Percentiles rank a stretch among this genome's conserved stretches.
phyloP scores from a whole-genome alignment of 129 eudicot species.

The Helichrysum umbraculigerum region DNA sequence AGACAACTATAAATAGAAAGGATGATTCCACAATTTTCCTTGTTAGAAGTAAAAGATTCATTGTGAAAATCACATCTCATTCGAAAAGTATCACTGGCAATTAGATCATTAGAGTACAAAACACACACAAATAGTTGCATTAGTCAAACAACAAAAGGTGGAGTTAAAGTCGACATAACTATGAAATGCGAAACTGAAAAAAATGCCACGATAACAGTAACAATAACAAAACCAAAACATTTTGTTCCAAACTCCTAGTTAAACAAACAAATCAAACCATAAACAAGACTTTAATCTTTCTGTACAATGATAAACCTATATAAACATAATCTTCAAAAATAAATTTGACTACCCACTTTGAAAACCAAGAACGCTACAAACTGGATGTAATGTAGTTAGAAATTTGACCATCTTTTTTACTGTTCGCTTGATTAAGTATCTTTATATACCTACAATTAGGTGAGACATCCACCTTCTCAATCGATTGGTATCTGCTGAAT shows the following conservation, averaged over 20 bases:
- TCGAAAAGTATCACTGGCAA: too few relatives aligned
- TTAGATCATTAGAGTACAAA: too few relatives aligned
- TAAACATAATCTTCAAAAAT: constrained; percentile 16
- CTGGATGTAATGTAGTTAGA: background rate
- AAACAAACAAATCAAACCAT: constrained; percentile 27
- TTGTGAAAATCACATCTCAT: too few relatives aligned
- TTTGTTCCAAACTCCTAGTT: constrained; percentile 7
- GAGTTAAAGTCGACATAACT: background rate
- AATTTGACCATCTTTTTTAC: background rate
- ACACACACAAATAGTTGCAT: background rate
- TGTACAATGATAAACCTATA: constrained; percentile 23
- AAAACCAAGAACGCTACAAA: constrained; percentile 16
- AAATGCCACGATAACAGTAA: background rate
- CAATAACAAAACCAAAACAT: constrained; percentile 13
- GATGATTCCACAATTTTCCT: too few relatives aligned
- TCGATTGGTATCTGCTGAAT: constrained; percentile 27
- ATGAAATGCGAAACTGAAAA: background rate
- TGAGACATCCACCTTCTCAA: constrained; percentile 5
- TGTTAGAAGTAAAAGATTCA: too few relatives aligned
- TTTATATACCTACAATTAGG: constrained; percentile 19
- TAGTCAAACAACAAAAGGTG: background rate
- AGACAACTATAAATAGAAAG: too few relatives aligned
- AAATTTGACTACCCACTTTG: background rate
- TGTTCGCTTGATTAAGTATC: background rate
- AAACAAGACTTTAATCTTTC: constrained; percentile 13